Base-by-base conservation (phyloP, 176 grass and related monocot genomes). In the Paspalum notatum region DNA sequence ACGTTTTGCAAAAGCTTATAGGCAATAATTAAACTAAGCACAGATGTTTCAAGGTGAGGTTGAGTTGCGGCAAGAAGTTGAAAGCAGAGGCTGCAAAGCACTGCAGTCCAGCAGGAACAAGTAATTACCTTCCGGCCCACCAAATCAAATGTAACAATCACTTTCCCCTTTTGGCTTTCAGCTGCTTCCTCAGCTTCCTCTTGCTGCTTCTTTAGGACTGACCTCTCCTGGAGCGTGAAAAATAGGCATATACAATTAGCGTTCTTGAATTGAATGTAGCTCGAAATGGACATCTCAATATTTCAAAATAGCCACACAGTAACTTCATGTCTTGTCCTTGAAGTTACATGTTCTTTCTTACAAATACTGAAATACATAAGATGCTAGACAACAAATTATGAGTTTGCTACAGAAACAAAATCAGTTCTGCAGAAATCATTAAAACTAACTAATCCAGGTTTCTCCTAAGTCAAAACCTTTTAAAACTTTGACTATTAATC, bases 81-180 rank as follows among this genome's bases (percentile, higher is more conserved):
- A 59, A 60, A 25, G 13, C 22, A 26, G 12, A 60, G 22, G 57
- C 26, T 60, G 22, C 22, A 60, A 62, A 62, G 4, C 20, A 5
- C 55, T n/a, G 12, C 17, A 20, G 49, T 73, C 27, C 24, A 18
- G 8, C 75, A 76, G 48, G 32, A 82, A 58, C 65, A 20, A 76
- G 14, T 62, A 81, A 57, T 87, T 87, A 98, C 96, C 96, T 98
- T 98, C 38, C 92, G 92, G 12, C 96, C 96, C 82, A 99, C 84
- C 90, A 99, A 89, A 93, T 98, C 96, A 80, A 98, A 98, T 45
- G 92, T 93, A 40, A 98, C 80, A n/a, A 89, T 83, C 16, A 95
- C 86, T 84, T 93, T 98, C 38, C 87, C 85, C 71, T 86, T 91
- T 27, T 78, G 69, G 49, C 60, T 94, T 82, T 88, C 78, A 71